Percentiles rank a stretch among this genome's conserved stretches.
These are phyloP conservation scores for Atkinsonella texensis DNA, from an alignment of 2,329 filamentous ascomycete species.

Conservation along the genomic window DNA sequence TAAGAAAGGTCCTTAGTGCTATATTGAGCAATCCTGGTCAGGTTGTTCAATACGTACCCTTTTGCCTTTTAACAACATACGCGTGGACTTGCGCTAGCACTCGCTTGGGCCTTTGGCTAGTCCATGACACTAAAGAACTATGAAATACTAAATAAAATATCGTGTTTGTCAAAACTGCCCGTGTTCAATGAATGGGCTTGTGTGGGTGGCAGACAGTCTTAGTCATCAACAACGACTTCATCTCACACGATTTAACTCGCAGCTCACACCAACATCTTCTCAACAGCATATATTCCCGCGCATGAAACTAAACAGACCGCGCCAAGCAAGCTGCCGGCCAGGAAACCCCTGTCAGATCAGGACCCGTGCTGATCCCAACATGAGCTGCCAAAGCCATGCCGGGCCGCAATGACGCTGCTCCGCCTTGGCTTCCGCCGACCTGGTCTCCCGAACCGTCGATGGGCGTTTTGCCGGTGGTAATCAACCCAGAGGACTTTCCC, in stretches of 20 bases:
- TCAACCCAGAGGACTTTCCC: conserved; percentile 23
- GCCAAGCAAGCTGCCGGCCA: background rate
- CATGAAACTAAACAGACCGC: background rate
- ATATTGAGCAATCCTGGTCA: too few relatives aligned
- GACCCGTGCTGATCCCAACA: conserved; percentile 10
- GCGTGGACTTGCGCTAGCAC: too few relatives aligned
- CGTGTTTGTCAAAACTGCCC: too few relatives aligned
- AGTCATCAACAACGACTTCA: background rate
- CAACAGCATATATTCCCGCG: background rate
- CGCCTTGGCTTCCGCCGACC: conserved; percentile 14
- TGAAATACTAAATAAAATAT: too few relatives aligned
- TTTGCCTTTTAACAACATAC: too few relatives aligned
- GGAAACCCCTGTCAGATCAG: background rate
- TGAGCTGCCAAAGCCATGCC: conserved; percentile 23
- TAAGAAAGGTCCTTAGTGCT: too few relatives aligned
- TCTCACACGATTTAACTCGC: background rate
- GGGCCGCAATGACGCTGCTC: conserved; percentile 19
- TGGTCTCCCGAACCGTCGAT: conserved; percentile 13
- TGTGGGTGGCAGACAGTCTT: background rate
- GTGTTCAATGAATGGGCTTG: too few relatives aligned
- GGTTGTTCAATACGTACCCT: too few relatives aligned
- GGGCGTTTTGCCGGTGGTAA: conserved; percentile 32
- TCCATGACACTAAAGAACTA: too few relatives aligned
- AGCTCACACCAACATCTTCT: background rate
- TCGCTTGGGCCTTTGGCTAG: too few relatives aligned